phyloP scores from a whole-genome alignment of 352 stramenopile species.

The Globisporangium middletonii region DNA sequence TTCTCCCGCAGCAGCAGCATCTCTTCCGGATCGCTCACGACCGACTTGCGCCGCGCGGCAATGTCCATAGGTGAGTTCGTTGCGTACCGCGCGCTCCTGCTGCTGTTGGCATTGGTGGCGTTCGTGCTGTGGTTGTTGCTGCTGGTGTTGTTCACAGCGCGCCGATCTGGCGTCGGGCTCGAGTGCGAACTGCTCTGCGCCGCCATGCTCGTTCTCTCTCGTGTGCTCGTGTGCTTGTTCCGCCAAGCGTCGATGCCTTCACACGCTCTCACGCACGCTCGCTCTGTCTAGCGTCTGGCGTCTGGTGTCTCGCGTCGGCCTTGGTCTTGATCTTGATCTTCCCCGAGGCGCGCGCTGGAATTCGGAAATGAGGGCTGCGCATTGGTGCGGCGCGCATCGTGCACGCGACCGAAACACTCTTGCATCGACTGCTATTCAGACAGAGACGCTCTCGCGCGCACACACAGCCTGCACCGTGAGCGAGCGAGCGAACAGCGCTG shows the following conservation, averaged over 20 bases:
- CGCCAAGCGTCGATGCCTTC: no score
- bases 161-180: no score
- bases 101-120: neutral
- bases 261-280: no score
- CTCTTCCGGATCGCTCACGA: conserved; percentile 57
- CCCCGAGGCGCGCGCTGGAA: neutral
- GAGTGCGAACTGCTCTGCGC: conserved; percentile 23
- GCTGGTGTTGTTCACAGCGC: no score
- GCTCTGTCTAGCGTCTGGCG: no score
- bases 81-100: neutral
- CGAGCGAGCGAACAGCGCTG: no score
- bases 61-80: neutral
- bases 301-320: neutral
- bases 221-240: neutral
- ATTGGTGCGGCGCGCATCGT: neutral
- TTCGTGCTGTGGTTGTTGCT: neutral
- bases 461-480: no score
- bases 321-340: no score
- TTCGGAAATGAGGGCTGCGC: neutral
- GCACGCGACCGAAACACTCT: neutral
- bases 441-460: no score
- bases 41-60: conserved; percentile 37
- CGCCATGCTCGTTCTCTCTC: conserved; percentile 10
- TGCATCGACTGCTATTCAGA: no score
- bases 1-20: conserved; percentile 68